Conservation (phyloP, 2,329 filamentous ascomycete species). For the Calonectria hawksworthii region DNA sequence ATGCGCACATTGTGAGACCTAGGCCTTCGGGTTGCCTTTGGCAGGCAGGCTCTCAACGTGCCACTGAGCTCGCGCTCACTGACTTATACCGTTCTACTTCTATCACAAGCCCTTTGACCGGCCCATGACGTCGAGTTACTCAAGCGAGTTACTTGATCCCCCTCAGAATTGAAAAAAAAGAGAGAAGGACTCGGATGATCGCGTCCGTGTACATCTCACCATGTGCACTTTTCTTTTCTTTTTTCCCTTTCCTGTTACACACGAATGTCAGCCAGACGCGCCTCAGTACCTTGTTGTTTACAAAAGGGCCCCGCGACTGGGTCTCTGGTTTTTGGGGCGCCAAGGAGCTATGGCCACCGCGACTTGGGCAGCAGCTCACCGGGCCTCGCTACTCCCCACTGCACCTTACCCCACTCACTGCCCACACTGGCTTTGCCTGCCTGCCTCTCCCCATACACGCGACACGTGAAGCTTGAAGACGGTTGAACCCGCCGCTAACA, state of each 20-base stretch:
- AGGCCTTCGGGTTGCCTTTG: not conserved
- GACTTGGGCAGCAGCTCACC: slow-evolving; percentile 19
- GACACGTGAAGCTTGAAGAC: not conserved
- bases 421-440: not conserved
- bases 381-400: slow-evolving; percentile 29
- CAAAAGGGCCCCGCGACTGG: slow-evolving; percentile 24
- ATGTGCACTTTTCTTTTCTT: not conserved
- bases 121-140: not conserved
- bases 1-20: not conserved
- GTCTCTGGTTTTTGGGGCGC: not conserved
- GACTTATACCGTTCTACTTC: not conserved
- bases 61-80: not conserved
- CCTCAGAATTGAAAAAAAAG: not conserved
- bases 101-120: not conserved
- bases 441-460: slow-evolving; percentile 14
- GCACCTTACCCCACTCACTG: slow-evolving; percentile 1
- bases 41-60: not conserved
- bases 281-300: slow-evolving; percentile 31
- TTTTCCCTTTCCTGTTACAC: not conserved
- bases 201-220: not conserved
- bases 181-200: not conserved
- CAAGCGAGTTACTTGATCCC: not conserved
- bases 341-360: slow-evolving; percentile 40
- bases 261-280: slow-evolving; percentile 23
- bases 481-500: slow-evolving; percentile 51